Conservation (phyloP, 2,329 filamentous ascomycete species). For the Cadophora sp. region DNA sequence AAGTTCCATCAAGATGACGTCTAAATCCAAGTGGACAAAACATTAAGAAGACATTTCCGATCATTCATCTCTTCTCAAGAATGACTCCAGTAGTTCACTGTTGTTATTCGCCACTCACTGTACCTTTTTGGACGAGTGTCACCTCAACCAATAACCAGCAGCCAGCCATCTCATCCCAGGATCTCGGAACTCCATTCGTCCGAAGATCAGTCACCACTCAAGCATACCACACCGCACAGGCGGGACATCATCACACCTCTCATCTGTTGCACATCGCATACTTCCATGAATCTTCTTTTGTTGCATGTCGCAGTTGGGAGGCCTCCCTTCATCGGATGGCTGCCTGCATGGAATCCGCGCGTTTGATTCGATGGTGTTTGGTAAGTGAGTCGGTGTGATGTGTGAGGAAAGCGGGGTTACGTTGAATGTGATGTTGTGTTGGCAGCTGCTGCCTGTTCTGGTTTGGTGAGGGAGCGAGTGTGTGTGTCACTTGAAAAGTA, state of each 20-base stretch:
- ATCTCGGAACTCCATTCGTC: neutral
- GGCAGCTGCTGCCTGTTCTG: neutral
- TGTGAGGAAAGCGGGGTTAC: neutral
- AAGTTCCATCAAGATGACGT: no score
- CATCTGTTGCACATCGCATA: slow-evolving; percentile 21
- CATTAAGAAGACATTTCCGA: no score
- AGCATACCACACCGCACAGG: neutral
- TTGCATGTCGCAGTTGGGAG: slow-evolving; percentile 7
- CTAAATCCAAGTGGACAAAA: no score
- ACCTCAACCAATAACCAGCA: neutral
- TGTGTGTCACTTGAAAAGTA: neutral
- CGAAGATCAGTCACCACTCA: neutral
- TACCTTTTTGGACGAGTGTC: no score
- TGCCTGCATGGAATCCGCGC: neutral
- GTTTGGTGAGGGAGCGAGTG: neutral
- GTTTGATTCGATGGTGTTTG: neutral
- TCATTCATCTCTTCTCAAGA: no score
- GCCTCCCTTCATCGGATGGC: neutral
- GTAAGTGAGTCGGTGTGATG: neutral
- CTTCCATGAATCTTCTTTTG: neutral
- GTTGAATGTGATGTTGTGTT: neutral
- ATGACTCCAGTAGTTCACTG: no score
- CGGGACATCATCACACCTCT: neutral
- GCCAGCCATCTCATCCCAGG: neutral
- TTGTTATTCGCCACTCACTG: no score